Percentiles rank a stretch among this genome's conserved stretches.
phyloP scores from a whole-genome alignment of 2,329 filamentous ascomycete genomes.

The Diatrype stigma region DNA sequence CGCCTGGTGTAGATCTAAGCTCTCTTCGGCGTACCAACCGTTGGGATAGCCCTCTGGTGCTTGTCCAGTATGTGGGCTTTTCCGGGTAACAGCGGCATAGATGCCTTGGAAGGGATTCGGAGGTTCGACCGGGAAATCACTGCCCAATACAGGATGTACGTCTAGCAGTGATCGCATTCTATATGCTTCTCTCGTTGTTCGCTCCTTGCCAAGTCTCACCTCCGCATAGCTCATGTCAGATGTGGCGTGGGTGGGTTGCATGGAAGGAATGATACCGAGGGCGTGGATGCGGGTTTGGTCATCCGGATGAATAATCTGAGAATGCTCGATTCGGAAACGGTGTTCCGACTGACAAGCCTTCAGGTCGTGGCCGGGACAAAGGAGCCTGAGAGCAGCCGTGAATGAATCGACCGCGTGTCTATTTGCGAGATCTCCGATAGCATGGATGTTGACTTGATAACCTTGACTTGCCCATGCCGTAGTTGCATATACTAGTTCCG shows the following conservation, averaged over 20 bases:
- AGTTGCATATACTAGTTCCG: conserved; percentile 49
- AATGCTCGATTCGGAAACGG: conserved; percentile 66
- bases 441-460: conserved; percentile 69
- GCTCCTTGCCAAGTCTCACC: conserved; percentile 51
- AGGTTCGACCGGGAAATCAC: conserved; percentile 69
- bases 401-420: conserved; percentile 61
- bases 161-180: conserved; percentile 60
- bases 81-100: conserved; percentile 62
- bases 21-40: conserved; percentile 59
- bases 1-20: conserved; percentile 55
- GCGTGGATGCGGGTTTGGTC: conserved; percentile 58
- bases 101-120: conserved; percentile 64
- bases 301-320: conserved; percentile 64
- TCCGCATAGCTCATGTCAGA: conserved; percentile 67
- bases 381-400: conserved; percentile 47
- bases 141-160: conserved; percentile 55
- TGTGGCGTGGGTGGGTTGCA: conserved; percentile 70
- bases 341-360: conserved; percentile 47
- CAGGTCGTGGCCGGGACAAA: conserved; percentile 44
- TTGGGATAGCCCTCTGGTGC: conserved; percentile 41
- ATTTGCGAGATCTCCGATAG: conserved; percentile 67
- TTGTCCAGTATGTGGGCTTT: conserved; percentile 52
- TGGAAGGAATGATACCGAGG: conserved; percentile 61
- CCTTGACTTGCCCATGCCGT: conserved; percentile 55
- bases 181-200: conserved; percentile 57